Evolutionary conservation across 1,284 basidiomycete genomes (phyloP).

Genomic region (Inonotus obliquus): DNA sequence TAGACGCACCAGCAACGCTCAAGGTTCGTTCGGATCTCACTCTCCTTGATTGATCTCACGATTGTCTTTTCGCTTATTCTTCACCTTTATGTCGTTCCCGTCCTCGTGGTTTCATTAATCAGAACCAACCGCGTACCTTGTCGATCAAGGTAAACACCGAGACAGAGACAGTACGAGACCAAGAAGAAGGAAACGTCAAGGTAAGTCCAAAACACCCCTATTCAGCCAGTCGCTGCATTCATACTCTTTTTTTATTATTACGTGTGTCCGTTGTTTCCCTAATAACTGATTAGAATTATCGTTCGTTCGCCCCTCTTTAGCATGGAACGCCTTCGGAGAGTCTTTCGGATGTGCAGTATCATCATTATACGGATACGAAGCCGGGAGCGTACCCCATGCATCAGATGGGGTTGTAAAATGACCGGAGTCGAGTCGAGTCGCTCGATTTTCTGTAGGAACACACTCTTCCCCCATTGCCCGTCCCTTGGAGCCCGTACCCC

Average conservation of each 20-base stretch:
- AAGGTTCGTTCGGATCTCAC: conserved; percentile 4
- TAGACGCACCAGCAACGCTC: not conserved
- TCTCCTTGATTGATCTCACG: not conserved
- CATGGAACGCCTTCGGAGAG: conserved; percentile 10
- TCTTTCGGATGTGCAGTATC: conserved; percentile 9
- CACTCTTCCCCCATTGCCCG: too few relatives aligned
- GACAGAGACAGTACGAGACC: conserved; percentile 11
- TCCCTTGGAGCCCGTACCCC: too few relatives aligned
- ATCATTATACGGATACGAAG: conserved; percentile 8
- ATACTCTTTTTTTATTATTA: not conserved
- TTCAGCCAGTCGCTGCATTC: not conserved
- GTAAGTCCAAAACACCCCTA: not conserved
- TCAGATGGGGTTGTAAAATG: not conserved
- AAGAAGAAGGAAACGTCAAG: conserved; percentile 6
- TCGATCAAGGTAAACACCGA: conserved; percentile 19
- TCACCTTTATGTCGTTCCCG: not conserved
- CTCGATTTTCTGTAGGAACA: too few relatives aligned
- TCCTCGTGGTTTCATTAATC: not conserved
- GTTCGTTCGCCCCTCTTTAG: conserved; percentile 8
- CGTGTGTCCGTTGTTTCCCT: not conserved
- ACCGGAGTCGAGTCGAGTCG: too few relatives aligned
- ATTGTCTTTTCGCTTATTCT: not conserved
- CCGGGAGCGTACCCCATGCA: conserved; percentile 11
- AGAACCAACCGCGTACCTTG: conserved; percentile 4
- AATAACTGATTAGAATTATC: not conserved